Conservation (phyloP, 2,329 filamentous ascomycete genomes). For the Shiraia sp. region DNA sequence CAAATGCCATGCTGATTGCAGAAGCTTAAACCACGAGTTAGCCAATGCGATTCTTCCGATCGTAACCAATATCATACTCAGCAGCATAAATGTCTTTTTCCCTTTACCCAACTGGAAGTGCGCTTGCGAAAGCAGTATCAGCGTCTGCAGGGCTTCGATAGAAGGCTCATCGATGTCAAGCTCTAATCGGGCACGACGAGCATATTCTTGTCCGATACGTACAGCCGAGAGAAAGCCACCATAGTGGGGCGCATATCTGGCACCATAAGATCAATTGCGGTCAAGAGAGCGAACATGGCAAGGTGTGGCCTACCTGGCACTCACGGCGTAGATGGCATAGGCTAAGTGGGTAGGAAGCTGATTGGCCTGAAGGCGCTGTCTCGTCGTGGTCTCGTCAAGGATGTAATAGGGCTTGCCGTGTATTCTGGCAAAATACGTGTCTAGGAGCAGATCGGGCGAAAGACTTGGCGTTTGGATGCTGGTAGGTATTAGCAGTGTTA, state of each 20-base stretch:
- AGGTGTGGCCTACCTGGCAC: slow-evolving; percentile 44
- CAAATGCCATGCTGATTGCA: slow-evolving; percentile 80
- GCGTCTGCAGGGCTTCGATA: slow-evolving; percentile 74
- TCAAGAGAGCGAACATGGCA: slow-evolving; percentile 54
- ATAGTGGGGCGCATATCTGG: slow-evolving; percentile 70
- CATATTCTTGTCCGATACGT: slow-evolving; percentile 72
- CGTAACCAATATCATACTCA: slow-evolving; percentile 59
- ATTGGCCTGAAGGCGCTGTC: slow-evolving; percentile 71
- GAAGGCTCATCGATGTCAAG: slow-evolving; percentile 81
- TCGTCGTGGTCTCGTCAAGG: slow-evolving; percentile 74
- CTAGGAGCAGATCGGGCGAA: slow-evolving; percentile 66
- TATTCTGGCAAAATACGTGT: slow-evolving; percentile 78
- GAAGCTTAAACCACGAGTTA: slow-evolving; percentile 57
- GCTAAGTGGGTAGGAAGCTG: slow-evolving; percentile 61
- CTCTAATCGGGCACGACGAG: slow-evolving; percentile 67
- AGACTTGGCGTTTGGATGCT: slow-evolving; percentile 50
- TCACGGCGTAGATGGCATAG: slow-evolving; percentile 58
- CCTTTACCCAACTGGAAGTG: slow-evolving; percentile 78
- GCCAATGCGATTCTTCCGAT: slow-evolving; percentile 6
- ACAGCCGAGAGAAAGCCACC: slow-evolving; percentile 70
- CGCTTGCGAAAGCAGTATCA: slow-evolving; percentile 74
- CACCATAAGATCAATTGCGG: slow-evolving; percentile 42
- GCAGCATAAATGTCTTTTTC: slow-evolving; percentile 84
- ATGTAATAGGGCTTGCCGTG: slow-evolving; percentile 84
- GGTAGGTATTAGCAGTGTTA: slow-evolving; percentile 19